Evolutionary conservation across 2,329 filamentous ascomycete genomes (phyloP), one percentile per base, ranked within the genome.

Genomic region (Magnaporthiopsis rhizophila): DNA sequence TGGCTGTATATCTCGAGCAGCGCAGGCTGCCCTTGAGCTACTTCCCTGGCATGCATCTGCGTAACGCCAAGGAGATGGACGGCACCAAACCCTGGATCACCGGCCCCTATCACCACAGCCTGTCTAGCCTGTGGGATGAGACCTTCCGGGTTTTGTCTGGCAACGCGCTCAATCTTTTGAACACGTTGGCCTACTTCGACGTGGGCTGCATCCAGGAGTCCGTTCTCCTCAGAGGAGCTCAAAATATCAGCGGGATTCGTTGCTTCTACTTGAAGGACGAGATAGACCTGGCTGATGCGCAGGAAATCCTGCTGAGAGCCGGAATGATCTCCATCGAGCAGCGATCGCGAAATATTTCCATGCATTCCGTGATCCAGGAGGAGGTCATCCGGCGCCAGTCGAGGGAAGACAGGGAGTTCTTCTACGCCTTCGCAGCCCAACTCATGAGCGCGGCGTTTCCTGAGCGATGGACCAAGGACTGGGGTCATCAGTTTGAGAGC

Each of bases 121-220:
- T 74, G 26, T 71, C 65, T 59, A 72, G 69, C 18, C 69, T 73
- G 3, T 74, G 72, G 71, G 65, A 72, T 13, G 66, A 72, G 59
- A 70, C 71, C 7, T 68, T 74, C 34, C 66, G 66, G n/a, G 69
- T 66, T 32, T 63, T 73, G 28, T 28, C 68, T 4, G 65, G 65
- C 12, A 64, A 69, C 24, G 66, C 72, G 15, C 59, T 63, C 2
- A 64, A 58, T 3, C 65, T 73, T 13, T 66, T 71, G 24, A 70
- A 69, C 36, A 34, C 74, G 21, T 24, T 73, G n/a, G 65, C 68
- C 3, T 71, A 72, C 58, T 69, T 74, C 53, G 69, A 72, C n/a
- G 69, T 72, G 5, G 71, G 72, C 64, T 59, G 64, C 11, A 68
- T 74, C 26, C 60, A 67, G n/a, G 70, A 74, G 62, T 65, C 66